Evolutionary conservation across 495 filamentous ascomycete genomes (phyloP), one percentile per base, ranked within the genome.

Genomic region (Letharia lupina): DNA sequence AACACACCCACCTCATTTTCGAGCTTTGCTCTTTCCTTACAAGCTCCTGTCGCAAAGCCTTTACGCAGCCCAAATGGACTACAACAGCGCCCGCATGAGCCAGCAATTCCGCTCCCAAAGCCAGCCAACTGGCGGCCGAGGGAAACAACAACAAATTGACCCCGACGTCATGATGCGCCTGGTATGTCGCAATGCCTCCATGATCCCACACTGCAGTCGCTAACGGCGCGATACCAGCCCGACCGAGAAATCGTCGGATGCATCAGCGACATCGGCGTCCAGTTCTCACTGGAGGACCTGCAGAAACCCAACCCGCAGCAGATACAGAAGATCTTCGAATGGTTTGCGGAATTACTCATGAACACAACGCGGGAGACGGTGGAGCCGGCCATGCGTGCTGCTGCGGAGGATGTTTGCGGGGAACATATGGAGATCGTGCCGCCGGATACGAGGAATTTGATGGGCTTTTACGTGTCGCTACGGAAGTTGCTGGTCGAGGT

Each of bases 261-360:
- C 76, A 96, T 98, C 79, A 93, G 86, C 76, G 94, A 98, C 74
- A 94, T 98, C 64, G 93, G 92, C 57, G 89, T 98, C 62, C 84
- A 84, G 6, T 96, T 97, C 75, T 88, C 84, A 3, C 78, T 89
- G n/a, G 87, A 89, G 67, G 94, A 98, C 77, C 82, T 98, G 45
- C 85, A 91, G 67, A 98, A 96, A 73, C 94, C 94, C 7, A 94
- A 96, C 70, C 87, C 95, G 15, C 85, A 91, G 64, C 91, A 95
- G 70, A 92, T 96, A 59, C 95, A 98, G 76, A 89, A 91, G 82
- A 89, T 98, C 44, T 93, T 96, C 67, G 94, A 98, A 83, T 95
- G 91, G 90, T 95, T 98, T 72, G 93, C 90, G 57, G 92, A 96
- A 72, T 78, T 96, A 15, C 82, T 98, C 33, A 91, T 97, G 83